A percentile compares a stretch with the other conserved stretches of the same genome.
These are phyloP conservation scores for Globisporangium irregulare DNA, from an alignment of 352 stramenopile species.

Conservation along the genomic window DNA sequence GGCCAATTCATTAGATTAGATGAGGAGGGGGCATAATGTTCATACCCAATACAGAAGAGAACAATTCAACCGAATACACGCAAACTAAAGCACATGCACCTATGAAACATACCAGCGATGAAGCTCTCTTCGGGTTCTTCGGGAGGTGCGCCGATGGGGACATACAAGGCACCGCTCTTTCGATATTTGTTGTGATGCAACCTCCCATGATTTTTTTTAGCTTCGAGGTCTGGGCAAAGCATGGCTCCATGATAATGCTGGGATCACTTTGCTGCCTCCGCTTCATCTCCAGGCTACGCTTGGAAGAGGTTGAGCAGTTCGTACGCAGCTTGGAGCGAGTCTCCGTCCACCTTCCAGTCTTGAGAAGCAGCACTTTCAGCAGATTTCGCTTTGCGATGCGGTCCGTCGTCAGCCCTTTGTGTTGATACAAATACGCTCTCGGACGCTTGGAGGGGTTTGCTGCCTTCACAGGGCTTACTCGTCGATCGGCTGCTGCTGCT, in stretches of 20 bases:
- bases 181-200: too few species aligned
- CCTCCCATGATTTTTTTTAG: neutral
- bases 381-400: neutral
- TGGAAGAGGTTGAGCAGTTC: constrained; percentile 56
- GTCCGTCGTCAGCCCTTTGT: neutral
- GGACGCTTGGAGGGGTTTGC: neutral
- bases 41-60: neutral
- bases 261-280: neutral
- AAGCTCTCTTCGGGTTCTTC: neutral
- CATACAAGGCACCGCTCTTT: too few species aligned
- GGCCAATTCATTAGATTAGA: neutral
- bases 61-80: neutral
- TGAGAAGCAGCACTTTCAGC: neutral
- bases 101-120: neutral
- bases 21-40: neutral
- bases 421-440: neutral
- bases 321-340: constrained; percentile 70
- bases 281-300: neutral
- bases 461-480: neutral
- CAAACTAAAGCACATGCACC: neutral
- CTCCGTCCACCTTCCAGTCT: constrained; percentile 42
- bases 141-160: too few species aligned
- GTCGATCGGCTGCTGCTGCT: too few species aligned
- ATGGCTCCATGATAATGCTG: neutral
- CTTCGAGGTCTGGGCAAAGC: too few species aligned